phyloP scores from a whole-genome alignment of 2,329 filamentous ascomycete species.

The Colletotrichum ledebouriae region DNA sequence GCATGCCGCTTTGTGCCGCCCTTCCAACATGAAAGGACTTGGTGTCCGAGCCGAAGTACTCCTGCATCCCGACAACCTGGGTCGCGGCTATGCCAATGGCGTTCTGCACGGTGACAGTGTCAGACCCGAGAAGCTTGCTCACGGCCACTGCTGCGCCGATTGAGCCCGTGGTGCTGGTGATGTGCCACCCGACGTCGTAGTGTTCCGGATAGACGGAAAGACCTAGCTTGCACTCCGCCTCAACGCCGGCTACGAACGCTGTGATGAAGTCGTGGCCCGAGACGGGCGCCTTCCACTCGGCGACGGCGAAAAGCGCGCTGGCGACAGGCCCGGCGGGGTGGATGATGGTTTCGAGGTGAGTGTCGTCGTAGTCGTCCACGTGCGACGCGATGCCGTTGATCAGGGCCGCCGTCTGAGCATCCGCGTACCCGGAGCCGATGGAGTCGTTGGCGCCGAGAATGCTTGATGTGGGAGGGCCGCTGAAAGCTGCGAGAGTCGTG shows the following conservation, averaged over 20 bases:
- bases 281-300: constrained; percentile 1
- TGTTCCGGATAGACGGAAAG: not conserved
- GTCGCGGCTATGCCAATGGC: not conserved
- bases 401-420: constrained; percentile 1
- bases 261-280: not conserved
- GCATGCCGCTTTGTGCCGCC: not conserved
- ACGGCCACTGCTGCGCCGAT: constrained; percentile 3
- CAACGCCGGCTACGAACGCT: not conserved
- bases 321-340: not conserved
- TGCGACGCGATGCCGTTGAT: constrained; percentile 1
- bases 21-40: not conserved
- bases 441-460: not conserved
- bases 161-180: constrained; percentile 1
- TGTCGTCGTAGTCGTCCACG: not conserved
- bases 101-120: not conserved
- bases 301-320: constrained; percentile 1
- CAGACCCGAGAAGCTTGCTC: not conserved
- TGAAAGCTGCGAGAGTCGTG: constrained; percentile 9
- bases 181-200: constrained; percentile 4
- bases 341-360: not conserved
- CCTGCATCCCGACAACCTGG: constrained; percentile 10
- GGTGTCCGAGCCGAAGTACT: not conserved
- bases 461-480: not conserved
- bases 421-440: constrained; percentile 1
- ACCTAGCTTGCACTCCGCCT: not conserved